Evolutionary conservation across 192 early-diverging fungal genomes (phyloP), one percentile per base, ranked within the genome.

Genomic region (Coemansia sp.): DNA sequence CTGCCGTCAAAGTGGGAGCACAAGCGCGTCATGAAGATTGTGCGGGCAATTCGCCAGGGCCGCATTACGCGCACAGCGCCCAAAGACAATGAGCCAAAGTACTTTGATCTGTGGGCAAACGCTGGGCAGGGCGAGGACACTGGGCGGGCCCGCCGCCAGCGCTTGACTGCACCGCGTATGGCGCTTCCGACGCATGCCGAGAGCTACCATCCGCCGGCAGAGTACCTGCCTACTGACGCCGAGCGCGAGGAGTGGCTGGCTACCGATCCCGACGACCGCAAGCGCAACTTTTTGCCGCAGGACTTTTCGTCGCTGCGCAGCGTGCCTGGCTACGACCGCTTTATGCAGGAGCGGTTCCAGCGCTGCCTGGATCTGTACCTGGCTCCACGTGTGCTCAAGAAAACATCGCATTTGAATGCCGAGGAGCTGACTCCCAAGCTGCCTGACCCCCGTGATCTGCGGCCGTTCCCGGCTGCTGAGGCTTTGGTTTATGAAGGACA

Each of bases 301-400:
- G 74, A 79, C 64, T 88, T 87, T 67, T 67, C 79, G 31, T 84
- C 83, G 48, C 85, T 99, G 58, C 89, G 97, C 38, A 63, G 81
- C 24, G 94, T 98, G 28, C 93, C 94, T 23, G 93, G 86, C 5
- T 97, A 97, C 69, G 82, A 86, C 20, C 83, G 85, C 25, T 97
- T 99, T 59, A 86, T 97, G 46, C 88, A 97, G 69, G 96, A 99
- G 73, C 84, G 95, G 49, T 99, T 98, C 77, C 88, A 97, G 67
- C 84, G 97, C 63, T 97, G 95, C 71, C 84, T 99, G 65, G 97
- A 99, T 70, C 81, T 99, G 57, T 99, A 99, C 68, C 82, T 99
- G 54, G 93, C 93, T 25, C 97, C 97, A 25, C 92, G 97, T 66
- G 82, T 91, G 52, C 70, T 85, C 48, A 93, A 90, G 75, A 94